phyloP scores from a whole-genome alignment of 495 filamentous ascomycete species.

The Hypoxylon fuscum region DNA sequence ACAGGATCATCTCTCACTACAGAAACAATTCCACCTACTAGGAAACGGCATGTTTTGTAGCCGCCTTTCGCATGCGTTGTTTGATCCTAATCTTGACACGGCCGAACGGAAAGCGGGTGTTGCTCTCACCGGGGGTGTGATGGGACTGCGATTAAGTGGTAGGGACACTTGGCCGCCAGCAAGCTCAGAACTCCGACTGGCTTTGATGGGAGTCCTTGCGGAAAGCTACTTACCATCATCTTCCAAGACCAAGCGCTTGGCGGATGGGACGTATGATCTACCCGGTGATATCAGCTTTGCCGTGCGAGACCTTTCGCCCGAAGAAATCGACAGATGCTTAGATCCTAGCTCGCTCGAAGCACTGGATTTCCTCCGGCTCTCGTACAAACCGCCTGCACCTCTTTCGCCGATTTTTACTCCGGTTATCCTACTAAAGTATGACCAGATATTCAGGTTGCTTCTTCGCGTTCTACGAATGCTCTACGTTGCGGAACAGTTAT shows the following conservation, averaged over 20 bases:
- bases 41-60: constrained; percentile 85
- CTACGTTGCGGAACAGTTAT: constrained; percentile 76
- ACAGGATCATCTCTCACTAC: constrained; percentile 77
- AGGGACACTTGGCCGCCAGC: constrained; percentile 90
- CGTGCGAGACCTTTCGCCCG: constrained; percentile 78
- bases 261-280: constrained; percentile 60
- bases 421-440: constrained; percentile 76
- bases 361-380: constrained; percentile 86
- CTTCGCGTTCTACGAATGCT: constrained; percentile 82
- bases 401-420: constrained; percentile 78
- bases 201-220: constrained; percentile 84
- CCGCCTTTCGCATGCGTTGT: constrained; percentile 82
- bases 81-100: constrained; percentile 82
- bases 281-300: constrained; percentile 87
- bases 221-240: constrained; percentile 67
- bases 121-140: constrained; percentile 71
- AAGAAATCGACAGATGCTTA: constrained; percentile 80
- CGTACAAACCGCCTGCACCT: constrained; percentile 80
- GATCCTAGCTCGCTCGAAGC: constrained; percentile 83
- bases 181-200: constrained; percentile 87
- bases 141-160: constrained; percentile 81
- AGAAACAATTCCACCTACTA: constrained; percentile 82
- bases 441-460: constrained; percentile 80
- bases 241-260: not conserved
- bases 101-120: constrained; percentile 76